phyloP scores from a whole-genome alignment of 805 yeast species.

The Myxozyma nipponensis region DNA sequence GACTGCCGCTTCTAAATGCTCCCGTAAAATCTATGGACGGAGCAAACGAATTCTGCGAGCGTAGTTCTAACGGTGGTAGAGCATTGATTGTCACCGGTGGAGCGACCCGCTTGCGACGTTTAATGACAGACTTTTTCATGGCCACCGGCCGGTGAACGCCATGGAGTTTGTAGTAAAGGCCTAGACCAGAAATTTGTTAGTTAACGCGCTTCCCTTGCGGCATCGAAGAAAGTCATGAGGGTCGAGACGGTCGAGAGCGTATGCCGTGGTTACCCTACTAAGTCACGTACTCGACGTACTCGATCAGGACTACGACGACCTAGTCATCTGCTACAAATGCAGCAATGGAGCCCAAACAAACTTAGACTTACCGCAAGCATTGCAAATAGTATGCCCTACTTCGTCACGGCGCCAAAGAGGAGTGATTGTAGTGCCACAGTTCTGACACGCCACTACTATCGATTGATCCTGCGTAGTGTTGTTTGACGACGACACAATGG shows the following conservation, averaged over 20 bases:
- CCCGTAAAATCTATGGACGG: constrained; percentile 41
- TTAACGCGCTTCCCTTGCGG: neutral
- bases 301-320: no score
- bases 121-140: constrained; percentile 68
- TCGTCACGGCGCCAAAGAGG: constrained; percentile 86
- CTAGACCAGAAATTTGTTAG: constrained; percentile 12
- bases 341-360: no score
- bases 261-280: no score
- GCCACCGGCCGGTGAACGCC: constrained; percentile 73
- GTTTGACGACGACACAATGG: neutral
- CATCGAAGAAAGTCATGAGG: neutral
- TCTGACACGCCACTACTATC: constrained; percentile 71
- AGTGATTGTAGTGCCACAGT: constrained; percentile 80
- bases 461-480: neutral
- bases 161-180: constrained; percentile 66
- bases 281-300: no score
- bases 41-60: constrained; percentile 5
- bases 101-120: constrained; percentile 59
- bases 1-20: constrained; percentile 32
- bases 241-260: neutral
- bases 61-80: constrained; percentile 17
- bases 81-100: constrained; percentile 24
- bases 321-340: no score
- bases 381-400: constrained; percentile 77
- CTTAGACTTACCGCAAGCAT: constrained; percentile 62